Evolutionary conservation across 1,284 basidiomycete genomes (phyloP).

Genomic region (Malassezia obtusa): DNA sequence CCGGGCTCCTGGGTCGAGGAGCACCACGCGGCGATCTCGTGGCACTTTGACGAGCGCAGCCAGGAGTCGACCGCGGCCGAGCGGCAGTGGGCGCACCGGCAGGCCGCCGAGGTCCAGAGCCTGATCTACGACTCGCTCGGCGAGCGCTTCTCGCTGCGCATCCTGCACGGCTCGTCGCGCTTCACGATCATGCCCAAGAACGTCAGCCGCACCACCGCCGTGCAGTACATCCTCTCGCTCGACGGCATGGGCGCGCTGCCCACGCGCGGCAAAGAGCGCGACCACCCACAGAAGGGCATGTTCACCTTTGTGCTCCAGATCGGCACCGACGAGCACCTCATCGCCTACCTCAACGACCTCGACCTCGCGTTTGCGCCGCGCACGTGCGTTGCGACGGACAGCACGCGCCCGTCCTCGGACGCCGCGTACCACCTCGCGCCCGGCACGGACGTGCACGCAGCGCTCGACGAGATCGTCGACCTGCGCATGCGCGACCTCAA

Average conservation of each 20-base stretch:
- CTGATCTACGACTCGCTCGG: slow-evolving; percentile 56
- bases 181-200: slow-evolving; percentile 74
- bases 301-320: slow-evolving; percentile 44
- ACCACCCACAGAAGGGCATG: slow-evolving; percentile 17
- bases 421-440: slow-evolving; percentile 35
- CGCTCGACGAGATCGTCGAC: slow-evolving; percentile 36
- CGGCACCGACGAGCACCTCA: slow-evolving; percentile 40
- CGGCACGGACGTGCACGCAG: slow-evolving; percentile 24
- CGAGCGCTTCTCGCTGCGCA: slow-evolving; percentile 43
- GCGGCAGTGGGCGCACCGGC: slow-evolving; percentile 67
- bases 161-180: slow-evolving; percentile 31
- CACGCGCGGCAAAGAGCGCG: not conserved
- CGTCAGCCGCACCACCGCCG: slow-evolving; percentile 67
- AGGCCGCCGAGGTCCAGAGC: slow-evolving; percentile 80
- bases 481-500: slow-evolving; percentile 30
- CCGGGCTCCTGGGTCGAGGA: slow-evolving; percentile 74
- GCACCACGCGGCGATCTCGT: slow-evolving; percentile 69
- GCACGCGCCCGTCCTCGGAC: slow-evolving; percentile 28
- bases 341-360: slow-evolving; percentile 38
- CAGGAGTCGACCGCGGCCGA: slow-evolving; percentile 52
- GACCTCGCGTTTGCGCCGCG: slow-evolving; percentile 43
- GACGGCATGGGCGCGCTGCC: slow-evolving; percentile 21
- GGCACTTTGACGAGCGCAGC: slow-evolving; percentile 63
- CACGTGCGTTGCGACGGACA: slow-evolving; percentile 36
- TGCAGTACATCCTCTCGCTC: slow-evolving; percentile 49